Evolutionary conservation across 371 early-diverging fungal genomes (phyloP).

Genomic region (Batrachochytrium dendrobatidis): DNA sequence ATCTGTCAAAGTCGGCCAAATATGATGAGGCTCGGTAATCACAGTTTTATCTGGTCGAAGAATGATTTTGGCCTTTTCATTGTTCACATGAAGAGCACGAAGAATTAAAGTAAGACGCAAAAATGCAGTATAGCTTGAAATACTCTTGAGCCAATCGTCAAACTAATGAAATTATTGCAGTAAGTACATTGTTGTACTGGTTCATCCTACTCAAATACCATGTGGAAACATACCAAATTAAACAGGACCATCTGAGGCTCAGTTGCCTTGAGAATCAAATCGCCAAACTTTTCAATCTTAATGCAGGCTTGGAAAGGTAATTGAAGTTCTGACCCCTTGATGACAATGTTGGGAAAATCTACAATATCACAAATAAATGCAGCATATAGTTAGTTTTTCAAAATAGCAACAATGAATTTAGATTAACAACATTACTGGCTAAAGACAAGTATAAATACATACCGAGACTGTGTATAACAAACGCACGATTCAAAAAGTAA

Average conservation of each 20-base stretch:
- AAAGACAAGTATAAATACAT: background rate
- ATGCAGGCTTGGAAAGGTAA: slow-evolving; percentile 95
- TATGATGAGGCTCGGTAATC: slow-evolving; percentile 90
- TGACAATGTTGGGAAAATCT: slow-evolving; percentile 97
- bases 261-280: slow-evolving; percentile 92
- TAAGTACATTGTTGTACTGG: slow-evolving; percentile 2
- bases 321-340: slow-evolving; percentile 94
- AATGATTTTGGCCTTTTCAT: slow-evolving; percentile 91
- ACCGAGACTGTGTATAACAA: no score
- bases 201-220: background rate
- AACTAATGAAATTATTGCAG: slow-evolving; percentile 21
- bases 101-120: slow-evolving; percentile 94
- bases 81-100: slow-evolving; percentile 92
- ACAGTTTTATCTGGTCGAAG: slow-evolving; percentile 89
- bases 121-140: slow-evolving; percentile 96
- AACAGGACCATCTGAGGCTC: slow-evolving; percentile 90
- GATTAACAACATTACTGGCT: background rate
- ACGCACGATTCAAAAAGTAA: no score
- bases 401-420: background rate
- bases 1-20: slow-evolving; percentile 94
- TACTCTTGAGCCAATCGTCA: slow-evolving; percentile 93
- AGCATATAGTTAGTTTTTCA: background rate
- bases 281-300: slow-evolving; percentile 97
- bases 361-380: no score
- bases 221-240: slow-evolving; percentile 30